A percentile compares a stretch with the other conserved stretches of the same genome.
These are phyloP conservation scores for Strobilomyces echinocephalus DNA, from an alignment of 768 basidiomycete species.

Conservation along the genomic window DNA sequence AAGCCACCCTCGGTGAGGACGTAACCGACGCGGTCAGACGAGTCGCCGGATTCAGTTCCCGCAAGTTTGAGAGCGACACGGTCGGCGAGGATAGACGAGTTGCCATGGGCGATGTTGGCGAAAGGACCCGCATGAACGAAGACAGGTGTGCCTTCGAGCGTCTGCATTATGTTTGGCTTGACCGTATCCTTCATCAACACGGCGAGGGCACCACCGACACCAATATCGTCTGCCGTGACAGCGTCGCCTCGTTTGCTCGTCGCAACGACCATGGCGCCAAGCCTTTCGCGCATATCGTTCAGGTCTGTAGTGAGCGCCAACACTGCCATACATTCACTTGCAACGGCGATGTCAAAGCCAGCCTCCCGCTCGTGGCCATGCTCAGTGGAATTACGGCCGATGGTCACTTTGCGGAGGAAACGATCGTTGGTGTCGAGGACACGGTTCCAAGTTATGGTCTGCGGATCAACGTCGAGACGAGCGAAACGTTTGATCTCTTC, in stretches of 20 bases:
- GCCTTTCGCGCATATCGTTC: slow-evolving; percentile 84
- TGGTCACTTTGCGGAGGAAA: slow-evolving; percentile 88
- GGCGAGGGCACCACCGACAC: slow-evolving; percentile 90
- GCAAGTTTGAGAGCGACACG: slow-evolving; percentile 94
- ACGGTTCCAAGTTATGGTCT: slow-evolving; percentile 96
- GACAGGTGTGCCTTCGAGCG: slow-evolving; percentile 95
- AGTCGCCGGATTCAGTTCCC: slow-evolving; percentile 89
- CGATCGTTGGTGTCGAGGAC: slow-evolving; percentile 96
- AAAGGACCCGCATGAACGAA: slow-evolving; percentile 99
- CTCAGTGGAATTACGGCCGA: slow-evolving; percentile 89
- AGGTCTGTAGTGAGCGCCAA: slow-evolving; percentile 85
- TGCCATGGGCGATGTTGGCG: slow-evolving; percentile 98
- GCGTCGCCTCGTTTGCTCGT: slow-evolving; percentile 88
- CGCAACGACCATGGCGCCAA: slow-evolving; percentile 97
- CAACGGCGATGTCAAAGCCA: slow-evolving; percentile 96
- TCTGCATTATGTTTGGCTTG: slow-evolving; percentile 99
- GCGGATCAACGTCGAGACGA: slow-evolving; percentile 84
- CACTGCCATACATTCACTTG: slow-evolving; percentile 98
- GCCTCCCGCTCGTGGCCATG: slow-evolving; percentile 83
- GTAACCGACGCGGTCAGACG: slow-evolving; percentile 77
- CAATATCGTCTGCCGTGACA: slow-evolving; percentile 94
- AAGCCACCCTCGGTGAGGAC: slow-evolving; percentile 98
- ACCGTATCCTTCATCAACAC: slow-evolving; percentile 99
- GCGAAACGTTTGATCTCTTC: slow-evolving; percentile 90
- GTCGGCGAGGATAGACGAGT: slow-evolving; percentile 98